A percentile compares a stretch with the other conserved stretches of the same genome.
These are phyloP conservation scores for Telopea speciosissima DNA, from an alignment of 177 flowering plant genomes.

Conservation along the genomic window DNA sequence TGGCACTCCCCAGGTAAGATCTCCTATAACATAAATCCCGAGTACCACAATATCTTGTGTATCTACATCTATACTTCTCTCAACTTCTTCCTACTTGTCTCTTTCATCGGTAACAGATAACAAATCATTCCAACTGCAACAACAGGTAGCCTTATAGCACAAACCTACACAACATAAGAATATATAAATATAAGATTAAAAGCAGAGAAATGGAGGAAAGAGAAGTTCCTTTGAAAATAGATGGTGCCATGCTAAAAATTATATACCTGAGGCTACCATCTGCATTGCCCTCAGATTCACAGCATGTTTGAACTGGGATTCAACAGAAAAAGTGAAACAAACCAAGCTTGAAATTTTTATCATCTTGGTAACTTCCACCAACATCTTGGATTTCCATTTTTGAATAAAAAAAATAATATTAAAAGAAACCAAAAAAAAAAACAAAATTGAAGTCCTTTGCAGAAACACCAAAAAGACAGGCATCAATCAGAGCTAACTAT, in stretches of 20 bases:
- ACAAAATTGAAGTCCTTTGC: background rate
- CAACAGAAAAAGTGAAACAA: background rate
- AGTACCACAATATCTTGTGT: background rate
- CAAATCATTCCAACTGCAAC: background rate
- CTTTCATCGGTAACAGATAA: background rate
- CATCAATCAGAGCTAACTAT: slow-evolving; percentile 9
- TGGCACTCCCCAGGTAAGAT: background rate
- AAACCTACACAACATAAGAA: background rate
- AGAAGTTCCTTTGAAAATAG: background rate
- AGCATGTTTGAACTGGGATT: background rate
- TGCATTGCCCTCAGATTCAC: slow-evolving; percentile 4
- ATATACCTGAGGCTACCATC: slow-evolving; percentile 7
- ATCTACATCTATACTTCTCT: too few relatives aligned
- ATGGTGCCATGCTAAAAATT: slow-evolving; percentile 1
- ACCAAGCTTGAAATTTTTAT: slow-evolving; percentile 1
- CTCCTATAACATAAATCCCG: background rate
- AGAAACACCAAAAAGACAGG: slow-evolving; percentile 9
- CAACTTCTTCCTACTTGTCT: background rate
- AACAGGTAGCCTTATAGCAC: background rate
- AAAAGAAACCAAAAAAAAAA: background rate
- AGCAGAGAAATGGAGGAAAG: background rate
- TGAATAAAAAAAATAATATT: background rate
- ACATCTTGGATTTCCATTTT: background rate
- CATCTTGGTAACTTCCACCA: slow-evolving; percentile 4
- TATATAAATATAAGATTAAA: too few relatives aligned